Evolutionary conservation across 139 green algal species (phyloP).

Genomic region (Closterium sp.): DNA sequence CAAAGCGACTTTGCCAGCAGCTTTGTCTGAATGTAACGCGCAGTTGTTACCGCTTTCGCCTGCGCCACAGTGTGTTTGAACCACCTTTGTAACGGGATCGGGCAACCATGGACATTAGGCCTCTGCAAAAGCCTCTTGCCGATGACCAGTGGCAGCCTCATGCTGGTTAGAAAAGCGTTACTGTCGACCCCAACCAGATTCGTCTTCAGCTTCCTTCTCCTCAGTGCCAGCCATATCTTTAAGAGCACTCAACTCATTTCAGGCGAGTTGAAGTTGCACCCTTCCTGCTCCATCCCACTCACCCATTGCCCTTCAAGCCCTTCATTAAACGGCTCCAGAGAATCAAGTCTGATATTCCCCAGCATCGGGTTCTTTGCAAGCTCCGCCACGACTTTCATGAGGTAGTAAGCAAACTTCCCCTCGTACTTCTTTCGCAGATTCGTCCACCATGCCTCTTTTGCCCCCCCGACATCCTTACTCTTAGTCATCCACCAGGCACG

Average conservation of each 20-base stretch:
- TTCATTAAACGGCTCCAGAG: slow-evolving; percentile 55
- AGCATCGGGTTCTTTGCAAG: slow-evolving; percentile 11
- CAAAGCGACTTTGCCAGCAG: neutral
- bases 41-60: neutral
- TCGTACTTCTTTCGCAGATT: slow-evolving; percentile 44
- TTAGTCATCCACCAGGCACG: slow-evolving; percentile 52
- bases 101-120: neutral
- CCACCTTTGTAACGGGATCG: neutral
- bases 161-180: neutral
- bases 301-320: slow-evolving; percentile 35
- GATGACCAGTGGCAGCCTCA: neutral
- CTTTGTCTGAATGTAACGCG: neutral
- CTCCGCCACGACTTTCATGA: slow-evolving; percentile 33
- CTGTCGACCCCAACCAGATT: neutral
- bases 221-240: slow-evolving; percentile 3
- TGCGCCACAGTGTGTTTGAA: neutral
- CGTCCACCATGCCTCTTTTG: neutral
- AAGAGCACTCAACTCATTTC: slow-evolving; percentile 43
- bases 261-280: slow-evolving; percentile 42
- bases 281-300: slow-evolving; percentile 47
- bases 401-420: slow-evolving; percentile 45
- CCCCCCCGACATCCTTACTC: slow-evolving; percentile 18
- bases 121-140: neutral
- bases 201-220: neutral
- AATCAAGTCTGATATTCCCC: slow-evolving; percentile 15